Evolutionary conservation across 495 filamentous ascomycete genomes (phyloP), one percentile per base, ranked within the genome.

Genomic region (Oidiodendron maius): DNA sequence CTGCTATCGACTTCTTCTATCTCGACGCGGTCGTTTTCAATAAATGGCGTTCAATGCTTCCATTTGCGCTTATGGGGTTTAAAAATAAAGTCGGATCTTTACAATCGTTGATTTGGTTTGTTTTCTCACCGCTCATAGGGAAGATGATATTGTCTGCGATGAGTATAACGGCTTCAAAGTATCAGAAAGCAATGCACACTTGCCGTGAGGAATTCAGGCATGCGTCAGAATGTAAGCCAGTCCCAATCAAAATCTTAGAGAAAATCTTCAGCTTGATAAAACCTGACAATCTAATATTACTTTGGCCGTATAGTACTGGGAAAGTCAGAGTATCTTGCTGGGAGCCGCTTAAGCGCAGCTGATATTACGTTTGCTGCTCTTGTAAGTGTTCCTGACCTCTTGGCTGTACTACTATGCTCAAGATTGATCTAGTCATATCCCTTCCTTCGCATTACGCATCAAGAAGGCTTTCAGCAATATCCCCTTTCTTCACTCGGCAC

Each of bases 351-450:
- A 22, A 50, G 46, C 24, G 46, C 46, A 28, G 46, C 46, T 32
- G 46, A 50, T 34, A 42, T 50, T n/a, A 50, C 46, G 10, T 50
- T 50, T 41, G 36, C 46, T 4, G 46, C 36, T 50, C 46, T 50
- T 42, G 46, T 50, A 41, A 41, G 46, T 41, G 6, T 18, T 42
- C 25, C 16, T 17, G 23, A 26, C 17, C 3, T 41, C 16, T 6
- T n/a, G 16, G n/a, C 39, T 2, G 2, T 41, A 21, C 2, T 3
- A 22, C 16, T 5, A 42, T 18, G 1, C 25, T 41, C 0, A 41
- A 30, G 8, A 4, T 2, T 15, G 15, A 13, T 10, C 16, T 32
- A 50, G 46, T 50, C 46, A 50, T 34, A 32, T 11, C 15, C 30
- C 38, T 16, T 50, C 26, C 46, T 50, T 25, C 37, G 46, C 9